These are phyloP conservation scores for Fusarium setosum DNA, from an alignment of 2,329 filamentous ascomycete genomes.

Conservation along the genomic window DNA sequence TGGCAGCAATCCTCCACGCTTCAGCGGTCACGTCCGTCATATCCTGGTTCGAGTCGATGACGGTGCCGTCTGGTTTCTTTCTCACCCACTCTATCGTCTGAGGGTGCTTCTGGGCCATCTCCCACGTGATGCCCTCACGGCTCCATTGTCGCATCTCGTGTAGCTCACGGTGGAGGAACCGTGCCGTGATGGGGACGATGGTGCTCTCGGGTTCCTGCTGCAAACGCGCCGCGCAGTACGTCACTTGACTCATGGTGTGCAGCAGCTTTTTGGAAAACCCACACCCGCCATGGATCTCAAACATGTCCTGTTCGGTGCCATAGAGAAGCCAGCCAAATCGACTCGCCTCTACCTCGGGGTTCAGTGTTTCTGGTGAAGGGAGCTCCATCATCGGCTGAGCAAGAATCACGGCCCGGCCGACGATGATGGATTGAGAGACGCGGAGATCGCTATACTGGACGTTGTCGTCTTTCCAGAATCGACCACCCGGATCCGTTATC, in stretches of 20 bases:
- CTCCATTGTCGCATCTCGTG: constrained; percentile 51
- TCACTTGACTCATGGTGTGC: constrained; percentile 52
- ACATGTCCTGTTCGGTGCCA: constrained; percentile 48
- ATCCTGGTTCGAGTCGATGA: constrained; percentile 42
- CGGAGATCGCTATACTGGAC: constrained; percentile 49
- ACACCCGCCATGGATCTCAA: constrained; percentile 54
- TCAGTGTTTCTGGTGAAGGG: constrained; percentile 40
- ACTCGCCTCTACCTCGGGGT: constrained; percentile 43
- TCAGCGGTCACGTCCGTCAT: constrained; percentile 57
- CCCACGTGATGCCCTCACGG: constrained; percentile 41
- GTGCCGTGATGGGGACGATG: constrained; percentile 47
- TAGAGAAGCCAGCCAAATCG: constrained; percentile 55
- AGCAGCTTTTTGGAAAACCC: constrained; percentile 55
- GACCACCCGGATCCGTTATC: constrained; percentile 48
- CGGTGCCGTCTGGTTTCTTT: constrained; percentile 29
- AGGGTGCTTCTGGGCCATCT: constrained; percentile 20
- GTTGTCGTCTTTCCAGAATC: constrained; percentile 50
- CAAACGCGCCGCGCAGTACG: constrained; percentile 49
- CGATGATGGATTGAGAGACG: constrained; percentile 53
- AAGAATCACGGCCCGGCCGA: constrained; percentile 52
- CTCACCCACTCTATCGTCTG: constrained; percentile 47
- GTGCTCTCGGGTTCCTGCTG: constrained; percentile 47
- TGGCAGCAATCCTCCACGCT: constrained; percentile 53
- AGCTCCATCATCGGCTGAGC: constrained; percentile 53
- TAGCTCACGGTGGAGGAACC: constrained; percentile 43